Base-by-base conservation (phyloP, 2,329 filamentous ascomycete genomes). In the Karstenula rhodostoma region DNA sequence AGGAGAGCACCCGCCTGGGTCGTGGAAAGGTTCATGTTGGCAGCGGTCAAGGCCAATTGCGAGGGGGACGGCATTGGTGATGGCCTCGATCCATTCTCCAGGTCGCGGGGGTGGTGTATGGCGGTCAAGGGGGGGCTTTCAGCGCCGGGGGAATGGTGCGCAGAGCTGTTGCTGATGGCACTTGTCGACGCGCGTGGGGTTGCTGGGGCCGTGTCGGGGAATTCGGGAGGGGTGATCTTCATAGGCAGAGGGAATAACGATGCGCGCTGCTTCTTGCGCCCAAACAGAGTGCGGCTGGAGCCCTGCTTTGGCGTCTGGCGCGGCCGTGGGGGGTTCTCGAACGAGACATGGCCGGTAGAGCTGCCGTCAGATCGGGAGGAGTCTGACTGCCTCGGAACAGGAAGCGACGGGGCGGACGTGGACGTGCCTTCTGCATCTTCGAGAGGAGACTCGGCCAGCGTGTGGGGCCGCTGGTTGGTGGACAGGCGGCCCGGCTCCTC, bases 291-390 rank as follows among this genome's bases (percentile, higher is more conserved):
- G 13, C 74, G 70, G 13, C 60, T 63, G 74, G 97, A 92, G 27
- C 90, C 90, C 33, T 64, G 23, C 85, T 90, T 37, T 86, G 89
- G 70, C 66, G 70, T 94, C 90, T 67, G 72, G 58, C 58, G 73
- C 66, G 74, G 79, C 22, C 68, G 73, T 25, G 74, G 66, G 29
- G 66, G 71, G 52, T 71, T 49, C 32, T 76, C 76, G 48, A 78
- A 77, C 27, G 73, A 74, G 66, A 77, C 66, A 57, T 78, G 76
- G 32, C 73, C 76, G 44, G 85, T 87, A 17, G 89, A 91, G 78
- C 92, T 96, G 47, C 87, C 91, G 76, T 97, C 94, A 29, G 94
- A 97, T 67, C 91, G 87, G 2, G 93, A 97, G 1, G 94, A 97
- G 72, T 97, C 94, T 5, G 92, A 95, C 29, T 90, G 80, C 43